Evolutionary conservation across 2,329 filamentous ascomycete species (phyloP).

Genomic region (Stachybotrys chlorohalonatus): DNA sequence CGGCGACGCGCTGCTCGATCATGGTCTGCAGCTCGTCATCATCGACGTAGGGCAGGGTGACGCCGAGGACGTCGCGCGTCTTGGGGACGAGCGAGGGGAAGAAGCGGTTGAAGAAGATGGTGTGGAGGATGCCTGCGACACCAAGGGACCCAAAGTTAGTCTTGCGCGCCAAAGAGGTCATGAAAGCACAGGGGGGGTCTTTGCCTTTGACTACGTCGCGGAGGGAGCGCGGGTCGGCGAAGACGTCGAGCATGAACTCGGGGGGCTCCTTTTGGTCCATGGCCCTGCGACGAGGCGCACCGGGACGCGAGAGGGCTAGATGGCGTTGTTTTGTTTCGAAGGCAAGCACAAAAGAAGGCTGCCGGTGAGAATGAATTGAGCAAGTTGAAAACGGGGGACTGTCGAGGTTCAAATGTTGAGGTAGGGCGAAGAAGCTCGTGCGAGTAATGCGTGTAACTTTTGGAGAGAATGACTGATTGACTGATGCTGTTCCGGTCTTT

Average conservation of each 20-base stretch:
- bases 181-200: constrained; percentile 6
- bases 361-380: too few relatives aligned
- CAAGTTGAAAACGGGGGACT: too few relatives aligned
- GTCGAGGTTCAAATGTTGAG: too few relatives aligned
- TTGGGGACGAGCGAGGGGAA: constrained; percentile 78
- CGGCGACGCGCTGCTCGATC: constrained; percentile 77
- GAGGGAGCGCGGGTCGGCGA: constrained; percentile 81
- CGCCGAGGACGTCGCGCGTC: constrained; percentile 81
- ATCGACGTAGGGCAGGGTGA: constrained; percentile 81
- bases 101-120: constrained; percentile 98
- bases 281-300: neutral
- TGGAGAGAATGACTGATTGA: neutral
- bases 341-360: too few relatives aligned
- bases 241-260: constrained; percentile 89
- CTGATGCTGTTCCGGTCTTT: neutral
- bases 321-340: too few relatives aligned
- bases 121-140: constrained; percentile 72
- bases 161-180: constrained; percentile 1
- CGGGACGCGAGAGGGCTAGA: neutral
- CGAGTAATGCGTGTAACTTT: too few relatives aligned
- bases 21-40: constrained; percentile 87
- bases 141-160: neutral
- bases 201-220: constrained; percentile 87
- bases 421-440: too few relatives aligned
- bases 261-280: constrained; percentile 54